phyloP scores from a whole-genome alignment of 2,329 filamentous ascomycete genomes.

The Fusarium nygamai region DNA sequence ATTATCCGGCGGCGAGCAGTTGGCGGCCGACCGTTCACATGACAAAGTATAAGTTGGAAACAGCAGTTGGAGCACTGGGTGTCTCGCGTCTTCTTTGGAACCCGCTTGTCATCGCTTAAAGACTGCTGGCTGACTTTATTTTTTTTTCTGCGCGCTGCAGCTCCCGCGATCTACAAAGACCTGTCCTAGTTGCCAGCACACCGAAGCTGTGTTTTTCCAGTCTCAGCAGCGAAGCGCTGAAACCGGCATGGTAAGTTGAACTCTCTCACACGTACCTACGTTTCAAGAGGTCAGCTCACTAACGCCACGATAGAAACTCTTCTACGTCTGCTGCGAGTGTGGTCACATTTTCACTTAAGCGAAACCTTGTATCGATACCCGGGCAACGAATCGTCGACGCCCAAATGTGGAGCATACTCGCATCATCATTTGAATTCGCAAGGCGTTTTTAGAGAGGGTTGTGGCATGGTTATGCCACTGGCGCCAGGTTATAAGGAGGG shows the following conservation, averaged over 20 bases:
- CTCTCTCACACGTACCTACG: background rate
- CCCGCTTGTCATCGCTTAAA: constrained; percentile 43
- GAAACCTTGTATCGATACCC: constrained; percentile 41
- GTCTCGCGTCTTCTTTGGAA: constrained; percentile 42
- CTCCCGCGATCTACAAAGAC: constrained; percentile 88
- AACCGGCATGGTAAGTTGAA: constrained; percentile 89
- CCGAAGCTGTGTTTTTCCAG: constrained; percentile 98
- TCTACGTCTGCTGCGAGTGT: constrained; percentile 94
- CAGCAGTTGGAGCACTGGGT: constrained; percentile 40
- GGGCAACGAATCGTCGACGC: constrained; percentile 19
- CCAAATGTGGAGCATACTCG: constrained; percentile 31
- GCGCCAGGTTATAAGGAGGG: constrained; percentile 22
- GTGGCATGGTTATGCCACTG: constrained; percentile 18
- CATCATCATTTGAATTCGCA: constrained; percentile 34
- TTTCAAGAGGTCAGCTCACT: background rate
- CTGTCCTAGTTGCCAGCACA: constrained; percentile 86
- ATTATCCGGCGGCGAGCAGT: constrained; percentile 23
- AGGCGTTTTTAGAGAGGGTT: constrained; percentile 37
- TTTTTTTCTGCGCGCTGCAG: constrained; percentile 63
- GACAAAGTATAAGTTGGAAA: constrained; percentile 33
- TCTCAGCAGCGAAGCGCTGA: constrained; percentile 96
- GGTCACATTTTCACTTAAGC: constrained; percentile 81
- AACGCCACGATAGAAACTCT: constrained; percentile 73
- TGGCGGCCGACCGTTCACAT: constrained; percentile 29
- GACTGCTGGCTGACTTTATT: constrained; percentile 56